phyloP scores from a whole-genome alignment of 345 rosid genomes.

The Euphorbia lathyris region DNA sequence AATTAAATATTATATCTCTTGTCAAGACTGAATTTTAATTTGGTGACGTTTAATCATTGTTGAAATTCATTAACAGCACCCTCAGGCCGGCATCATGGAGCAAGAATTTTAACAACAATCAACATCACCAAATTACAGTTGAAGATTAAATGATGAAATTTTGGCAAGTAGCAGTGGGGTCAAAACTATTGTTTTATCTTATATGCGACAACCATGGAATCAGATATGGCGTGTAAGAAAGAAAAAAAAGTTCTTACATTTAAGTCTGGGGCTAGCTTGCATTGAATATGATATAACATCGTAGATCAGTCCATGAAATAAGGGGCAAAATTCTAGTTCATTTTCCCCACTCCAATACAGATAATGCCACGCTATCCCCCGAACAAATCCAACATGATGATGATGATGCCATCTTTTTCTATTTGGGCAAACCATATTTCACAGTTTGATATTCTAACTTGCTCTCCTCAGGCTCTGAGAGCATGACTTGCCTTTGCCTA shows the following conservation, averaged over 20 bases:
- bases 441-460: neutral
- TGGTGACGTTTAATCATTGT: no score
- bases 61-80: no score
- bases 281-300: neutral
- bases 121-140: no score
- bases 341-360: neutral
- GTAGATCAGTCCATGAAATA: neutral
- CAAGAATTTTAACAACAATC: no score
- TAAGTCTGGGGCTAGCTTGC: neutral
- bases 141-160: no score
- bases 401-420: neutral
- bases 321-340: neutral
- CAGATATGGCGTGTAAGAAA: neutral
- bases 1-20: no score
- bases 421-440: neutral
- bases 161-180: no score
- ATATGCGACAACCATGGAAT: no score
- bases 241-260: slow-evolving; percentile 9
- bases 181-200: no score
- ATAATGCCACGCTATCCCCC: neutral
- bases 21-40: no score
- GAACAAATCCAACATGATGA: neutral
- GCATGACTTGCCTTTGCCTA: slow-evolving; percentile 20
- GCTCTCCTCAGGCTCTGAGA: slow-evolving; percentile 11
- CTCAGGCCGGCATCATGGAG: no score